Conservation (phyloP, 73 alveolate species). For the Blepharisma stoltei region DNA sequence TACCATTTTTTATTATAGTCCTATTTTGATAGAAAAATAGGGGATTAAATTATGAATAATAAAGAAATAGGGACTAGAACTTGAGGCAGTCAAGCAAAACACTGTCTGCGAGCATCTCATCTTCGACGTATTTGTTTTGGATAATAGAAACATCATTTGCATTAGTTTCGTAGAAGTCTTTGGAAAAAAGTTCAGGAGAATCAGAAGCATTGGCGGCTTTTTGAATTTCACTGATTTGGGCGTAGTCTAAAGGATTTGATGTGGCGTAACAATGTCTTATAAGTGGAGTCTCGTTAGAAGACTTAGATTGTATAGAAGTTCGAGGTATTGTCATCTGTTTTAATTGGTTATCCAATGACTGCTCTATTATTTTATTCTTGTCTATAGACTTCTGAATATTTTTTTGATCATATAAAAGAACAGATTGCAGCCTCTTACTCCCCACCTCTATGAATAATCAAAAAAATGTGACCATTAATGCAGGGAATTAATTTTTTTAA, state of each 20-base stretch:
- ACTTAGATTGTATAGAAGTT: not conserved
- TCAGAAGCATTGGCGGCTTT: not conserved
- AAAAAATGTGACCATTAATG: too few relatives aligned
- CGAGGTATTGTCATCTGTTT: not conserved
- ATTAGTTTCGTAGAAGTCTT: constrained; percentile 2
- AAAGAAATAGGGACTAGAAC: too few relatives aligned
- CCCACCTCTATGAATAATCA: too few relatives aligned
- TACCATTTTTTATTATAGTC: not conserved
- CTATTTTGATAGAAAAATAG: too few relatives aligned
- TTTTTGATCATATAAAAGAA: not conserved
- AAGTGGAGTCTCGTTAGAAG: not conserved
- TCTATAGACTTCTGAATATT: not conserved
- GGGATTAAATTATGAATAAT: too few relatives aligned
- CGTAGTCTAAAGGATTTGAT: constrained; percentile 23
- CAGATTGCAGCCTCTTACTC: constrained; percentile 4
- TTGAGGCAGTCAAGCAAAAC: too few relatives aligned
- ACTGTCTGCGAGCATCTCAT: too few relatives aligned
- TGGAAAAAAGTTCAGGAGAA: not conserved
- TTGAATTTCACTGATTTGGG: not conserved
- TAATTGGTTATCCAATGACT: not conserved
- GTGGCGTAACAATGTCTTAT: not conserved
- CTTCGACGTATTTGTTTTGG: too few relatives aligned
- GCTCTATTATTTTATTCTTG: not conserved
- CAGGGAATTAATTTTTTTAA: too few relatives aligned
- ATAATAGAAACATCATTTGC: not conserved